A percentile compares a stretch with the other conserved stretches of the same genome.
These are phyloP conservation scores for Phytophthora sp. DNA, from an alignment of 352 stramenopile genomes.

Conservation along the genomic window DNA sequence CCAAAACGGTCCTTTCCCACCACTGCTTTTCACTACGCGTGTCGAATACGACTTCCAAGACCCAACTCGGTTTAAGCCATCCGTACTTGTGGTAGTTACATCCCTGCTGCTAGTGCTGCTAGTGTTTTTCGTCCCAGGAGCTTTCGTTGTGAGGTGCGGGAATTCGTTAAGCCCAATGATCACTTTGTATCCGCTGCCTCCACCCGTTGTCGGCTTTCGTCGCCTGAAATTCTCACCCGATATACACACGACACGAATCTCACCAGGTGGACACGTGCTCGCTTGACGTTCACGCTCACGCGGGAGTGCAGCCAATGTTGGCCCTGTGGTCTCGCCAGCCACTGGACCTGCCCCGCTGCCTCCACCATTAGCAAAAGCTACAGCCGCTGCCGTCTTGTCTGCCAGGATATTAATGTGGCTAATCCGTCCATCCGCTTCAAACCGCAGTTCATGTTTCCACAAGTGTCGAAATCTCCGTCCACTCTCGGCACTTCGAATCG, in stretches of 20 bases:
- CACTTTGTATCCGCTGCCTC: slow-evolving; percentile 68
- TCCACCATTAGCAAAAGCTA: slow-evolving; percentile 67
- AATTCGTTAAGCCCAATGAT: slow-evolving; percentile 77
- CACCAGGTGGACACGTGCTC: slow-evolving; percentile 74
- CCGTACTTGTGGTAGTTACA: slow-evolving; percentile 32
- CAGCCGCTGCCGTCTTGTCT: slow-evolving; percentile 79
- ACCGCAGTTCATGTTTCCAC: slow-evolving; percentile 86
- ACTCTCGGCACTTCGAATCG: slow-evolving; percentile 69
- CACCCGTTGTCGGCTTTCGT: slow-evolving; percentile 46
- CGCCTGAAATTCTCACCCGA: slow-evolving; percentile 50
- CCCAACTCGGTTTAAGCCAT: slow-evolving; percentile 57
- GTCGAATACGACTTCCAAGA: slow-evolving; percentile 76
- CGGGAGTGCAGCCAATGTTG: slow-evolving; percentile 53
- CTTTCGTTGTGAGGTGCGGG: slow-evolving; percentile 67
- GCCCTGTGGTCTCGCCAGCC: slow-evolving; percentile 51
- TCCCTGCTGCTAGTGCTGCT: slow-evolving; percentile 29
- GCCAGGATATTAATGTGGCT: slow-evolving; percentile 87
- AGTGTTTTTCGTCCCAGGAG: slow-evolving; percentile 18
- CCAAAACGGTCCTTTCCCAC: slow-evolving; percentile 67
- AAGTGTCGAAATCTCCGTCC: slow-evolving; percentile 79
- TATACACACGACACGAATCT: slow-evolving; percentile 85
- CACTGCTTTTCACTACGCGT: slow-evolving; percentile 56
- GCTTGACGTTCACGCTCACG: slow-evolving; percentile 67
- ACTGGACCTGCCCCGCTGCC: slow-evolving; percentile 35
- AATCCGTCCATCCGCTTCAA: slow-evolving; percentile 79